A percentile compares a stretch with the other conserved stretches of the same genome.
Evolutionary conservation across 1,284 basidiomycete genomes (phyloP).

Genomic region (Ustilago nuda): DNA sequence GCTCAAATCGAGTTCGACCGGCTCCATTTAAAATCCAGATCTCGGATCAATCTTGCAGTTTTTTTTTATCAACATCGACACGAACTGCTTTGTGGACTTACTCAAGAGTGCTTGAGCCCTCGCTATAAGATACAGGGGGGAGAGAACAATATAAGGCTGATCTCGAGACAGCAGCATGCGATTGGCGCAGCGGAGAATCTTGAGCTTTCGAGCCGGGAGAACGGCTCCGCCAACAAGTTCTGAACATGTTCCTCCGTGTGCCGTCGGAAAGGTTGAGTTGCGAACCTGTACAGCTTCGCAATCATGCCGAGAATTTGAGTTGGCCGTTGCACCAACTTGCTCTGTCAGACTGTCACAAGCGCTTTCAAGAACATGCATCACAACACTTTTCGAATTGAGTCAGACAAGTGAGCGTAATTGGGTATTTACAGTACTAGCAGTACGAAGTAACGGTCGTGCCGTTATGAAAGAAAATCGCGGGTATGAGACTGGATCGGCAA

Average conservation of each 20-base stretch:
- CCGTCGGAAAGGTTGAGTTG: no score
- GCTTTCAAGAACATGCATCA: neutral
- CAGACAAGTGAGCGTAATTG: neutral
- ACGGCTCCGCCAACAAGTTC: no score
- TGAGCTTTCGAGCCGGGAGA: no score
- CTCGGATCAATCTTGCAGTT: neutral
- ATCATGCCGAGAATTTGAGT: no score
- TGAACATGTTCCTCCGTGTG: no score
- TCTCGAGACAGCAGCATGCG: no score
- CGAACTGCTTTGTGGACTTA: no score
- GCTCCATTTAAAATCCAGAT: neutral
- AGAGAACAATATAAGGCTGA: no score
- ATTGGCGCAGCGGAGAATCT: no score
- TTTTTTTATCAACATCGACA: neutral
- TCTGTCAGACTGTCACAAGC: neutral
- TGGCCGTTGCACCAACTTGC: neutral
- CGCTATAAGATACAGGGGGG: no score
- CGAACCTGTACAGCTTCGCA: no score
- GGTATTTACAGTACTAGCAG: slow-evolving; percentile 19
- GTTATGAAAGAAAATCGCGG: neutral
- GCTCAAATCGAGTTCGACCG: neutral
- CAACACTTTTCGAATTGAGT: neutral
- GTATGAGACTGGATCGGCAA: neutral
- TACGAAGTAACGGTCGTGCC: neutral
- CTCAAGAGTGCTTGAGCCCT: no score